Base-by-base conservation (phyloP, 2,329 filamentous ascomycete genomes). In the Zymoseptoria passerinii region DNA sequence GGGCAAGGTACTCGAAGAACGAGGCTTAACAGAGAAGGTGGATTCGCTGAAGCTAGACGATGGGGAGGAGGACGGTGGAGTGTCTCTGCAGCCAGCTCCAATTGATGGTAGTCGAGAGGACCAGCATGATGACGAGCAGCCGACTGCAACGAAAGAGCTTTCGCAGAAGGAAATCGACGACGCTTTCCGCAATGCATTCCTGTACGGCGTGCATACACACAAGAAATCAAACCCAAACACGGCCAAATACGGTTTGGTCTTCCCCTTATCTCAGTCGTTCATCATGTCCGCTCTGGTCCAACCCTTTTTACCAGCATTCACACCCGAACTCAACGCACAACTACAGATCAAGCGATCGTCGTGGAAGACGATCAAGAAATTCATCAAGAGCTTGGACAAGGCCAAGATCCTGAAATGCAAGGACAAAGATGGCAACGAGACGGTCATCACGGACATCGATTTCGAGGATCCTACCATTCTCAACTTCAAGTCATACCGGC, bases 301-400 rank as follows among this genome's bases (percentile, higher is more conserved):
- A n/a, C 85, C 85, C 1, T 86, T 83, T 65, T 77, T 88, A 1
- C 84, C 85, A 2, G 78, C 82, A 19, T 80, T 79, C 68, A 81
- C 78, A 9, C 73, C 81, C 4, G 75, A 79, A 19, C 78, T 83
- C 66, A 76, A 77, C 1, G 80, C 80, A 57, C 82, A 77, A 60
- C 80, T 85, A 55, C 82, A 85, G 63, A 85, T 88, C 71, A 88
- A 87, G 68, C 88, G 87, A 72, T 85, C 84, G 2, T 84, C 81
- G 61, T 87, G 83, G 82, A 88, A 88, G 73, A 87, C 82, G 61
- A 80, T 85, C 60, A 85, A 83, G 67, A 88, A 86, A 64, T 87
- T 88, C 69, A 81, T 88, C 72, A 88, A 87, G 65, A 76, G 81
- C 55, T 75, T 88, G 8, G 84, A 87, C 70, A 88, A 87, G 70